Base-by-base conservation (phyloP, 1,139 yeast species). In the Taiozyma sp. region DNA sequence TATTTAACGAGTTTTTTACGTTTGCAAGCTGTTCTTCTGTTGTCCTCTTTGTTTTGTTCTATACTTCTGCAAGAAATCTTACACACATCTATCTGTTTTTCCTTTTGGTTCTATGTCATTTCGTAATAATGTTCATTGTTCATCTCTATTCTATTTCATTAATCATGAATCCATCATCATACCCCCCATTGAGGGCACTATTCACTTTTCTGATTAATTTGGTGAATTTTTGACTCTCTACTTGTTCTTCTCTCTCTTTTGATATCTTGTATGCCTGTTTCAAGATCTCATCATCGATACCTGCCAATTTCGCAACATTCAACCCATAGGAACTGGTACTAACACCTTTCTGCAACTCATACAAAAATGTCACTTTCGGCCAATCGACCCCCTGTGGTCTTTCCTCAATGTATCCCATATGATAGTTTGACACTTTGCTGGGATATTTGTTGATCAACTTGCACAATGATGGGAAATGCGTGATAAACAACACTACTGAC, bases 401-500 rank as follows among this genome's bases (percentile, higher is more conserved):
- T 9, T 70, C 67, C 60, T 84, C 83, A 13, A 80, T 64, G 61
- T 78, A 89, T 14, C 88, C 91, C 95, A 91, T 86, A 64, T 88
- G 95, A 64, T 74, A 84, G 62, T 84, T 86, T 16, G 73, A 71
- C 8, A 86, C 80, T 4, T 27, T 28, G 16, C 67, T 58, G 2
- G 72, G 69, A 55, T 70, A 75, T 46, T 67, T 64, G 39, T 70
- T 57, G 44, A 78, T 82, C 47, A 88, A 72, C 7, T 73, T 70
- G 52, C 83, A 80, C 32, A 91, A 71, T 22, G 82, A 78, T n/a
- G 95, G 93, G 65, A 84, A 92, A 68, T 92, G 97, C 0, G 98
- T 92, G 29, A 92, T 89, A 67, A 91, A 92, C 24, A 92, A 67
- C 0, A 87, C 78, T 44, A 87, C 69, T 0, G 93, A 85, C 43